These are phyloP conservation scores for Petunia axillaris DNA, from an alignment of 257 asterid genomes.

Conservation along the genomic window DNA sequence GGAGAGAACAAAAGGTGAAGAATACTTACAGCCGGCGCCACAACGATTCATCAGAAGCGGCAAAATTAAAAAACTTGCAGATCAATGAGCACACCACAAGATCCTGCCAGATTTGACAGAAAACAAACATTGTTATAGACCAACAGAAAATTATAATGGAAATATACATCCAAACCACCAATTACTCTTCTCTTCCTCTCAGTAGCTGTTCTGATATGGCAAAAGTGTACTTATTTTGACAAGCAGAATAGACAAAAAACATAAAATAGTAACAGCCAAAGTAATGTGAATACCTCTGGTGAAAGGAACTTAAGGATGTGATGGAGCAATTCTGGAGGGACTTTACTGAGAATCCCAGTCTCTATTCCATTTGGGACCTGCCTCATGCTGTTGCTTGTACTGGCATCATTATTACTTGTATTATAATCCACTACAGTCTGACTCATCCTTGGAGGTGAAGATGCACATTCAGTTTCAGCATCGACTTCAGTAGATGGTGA, in stretches of 20 bases:
- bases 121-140: not conserved
- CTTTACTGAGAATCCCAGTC: conserved; percentile 58
- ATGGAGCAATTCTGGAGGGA: conserved; percentile 76
- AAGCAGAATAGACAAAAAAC: not conserved
- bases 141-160: conserved; percentile 10
- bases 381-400: conserved; percentile 36
- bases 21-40: conserved; percentile 88
- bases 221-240: not conserved
- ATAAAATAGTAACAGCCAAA: not conserved
- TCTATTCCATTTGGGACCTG: conserved; percentile 48
- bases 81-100: conserved; percentile 81
- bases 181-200: not conserved
- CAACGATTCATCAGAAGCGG: conserved; percentile 79
- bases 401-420: conserved; percentile 27
- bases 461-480: conserved; percentile 37
- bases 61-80: conserved; percentile 68
- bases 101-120: conserved; percentile 52
- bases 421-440: conserved; percentile 22
- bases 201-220: not conserved
- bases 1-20: conserved; percentile 18
- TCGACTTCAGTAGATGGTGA: conserved; percentile 35
- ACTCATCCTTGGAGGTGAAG: conserved; percentile 37
- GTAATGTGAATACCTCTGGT: conserved; percentile 55
- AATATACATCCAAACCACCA: not conserved
- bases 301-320: conserved; percentile 82